These are phyloP conservation scores for Pseudogymnoascus sp. DNA, from an alignment of 2,329 filamentous ascomycete species.

Conservation along the genomic window DNA sequence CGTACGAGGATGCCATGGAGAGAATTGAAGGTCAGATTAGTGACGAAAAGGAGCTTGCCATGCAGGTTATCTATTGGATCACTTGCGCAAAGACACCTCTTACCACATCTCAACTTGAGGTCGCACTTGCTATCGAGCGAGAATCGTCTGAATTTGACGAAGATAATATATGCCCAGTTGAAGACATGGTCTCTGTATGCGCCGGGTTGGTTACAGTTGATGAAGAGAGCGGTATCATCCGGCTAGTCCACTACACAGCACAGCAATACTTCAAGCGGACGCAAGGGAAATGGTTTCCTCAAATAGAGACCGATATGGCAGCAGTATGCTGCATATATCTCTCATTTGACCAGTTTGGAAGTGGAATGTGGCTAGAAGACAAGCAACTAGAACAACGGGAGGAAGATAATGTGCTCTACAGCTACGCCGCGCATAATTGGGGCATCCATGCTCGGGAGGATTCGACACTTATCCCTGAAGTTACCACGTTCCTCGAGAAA, in stretches of 20 bases:
- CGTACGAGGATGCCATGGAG: conserved; percentile 28
- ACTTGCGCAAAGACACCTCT: conserved; percentile 24
- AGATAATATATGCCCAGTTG: conserved; percentile 20
- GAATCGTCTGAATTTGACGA: conserved; percentile 20
- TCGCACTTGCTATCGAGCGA: conserved; percentile 30
- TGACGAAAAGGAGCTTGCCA: conserved; percentile 28
- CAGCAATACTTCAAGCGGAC: conserved; percentile 38
- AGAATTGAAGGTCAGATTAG: conserved; percentile 30
- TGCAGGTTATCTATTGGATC: conserved; percentile 23
- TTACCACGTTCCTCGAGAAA: conserved; percentile 13
- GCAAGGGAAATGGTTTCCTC: conserved; percentile 14
- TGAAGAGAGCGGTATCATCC: conserved; percentile 16
- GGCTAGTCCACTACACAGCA: conserved; percentile 26
- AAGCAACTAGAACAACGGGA: conserved; percentile 14
- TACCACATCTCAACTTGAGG: conserved; percentile 27
- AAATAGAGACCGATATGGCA: conserved; percentile 15
- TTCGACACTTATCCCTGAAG: conserved; percentile 8
- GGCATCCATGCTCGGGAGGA: conserved; percentile 18
- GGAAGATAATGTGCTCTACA: conserved; percentile 17
- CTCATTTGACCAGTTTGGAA: conserved; percentile 28
- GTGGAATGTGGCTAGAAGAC: conserved; percentile 4
- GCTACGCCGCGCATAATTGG: conserved; percentile 19
- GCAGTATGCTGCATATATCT: conserved; percentile 25
- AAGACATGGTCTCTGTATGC: conserved; percentile 19
- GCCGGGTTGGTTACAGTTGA: conserved; percentile 23